A percentile compares a stretch with the other conserved stretches of the same genome.
Conservation (phyloP, 2,329 filamentous ascomycete genomes). For the Elsinoe arachidis region DNA sequence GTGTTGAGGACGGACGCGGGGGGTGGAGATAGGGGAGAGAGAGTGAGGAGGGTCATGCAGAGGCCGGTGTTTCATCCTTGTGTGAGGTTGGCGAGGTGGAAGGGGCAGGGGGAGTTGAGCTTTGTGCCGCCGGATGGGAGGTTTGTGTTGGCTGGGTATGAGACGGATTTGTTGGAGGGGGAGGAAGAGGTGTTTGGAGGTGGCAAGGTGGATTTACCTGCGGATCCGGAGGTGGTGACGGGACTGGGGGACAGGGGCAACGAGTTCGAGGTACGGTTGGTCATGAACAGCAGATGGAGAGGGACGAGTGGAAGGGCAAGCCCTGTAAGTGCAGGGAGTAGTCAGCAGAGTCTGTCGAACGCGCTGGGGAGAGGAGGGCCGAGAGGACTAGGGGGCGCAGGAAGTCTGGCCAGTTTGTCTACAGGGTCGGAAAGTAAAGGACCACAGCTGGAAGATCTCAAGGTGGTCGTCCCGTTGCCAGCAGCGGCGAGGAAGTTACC, state of each 20-base stretch:
- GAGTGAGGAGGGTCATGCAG: slow-evolving; percentile 53
- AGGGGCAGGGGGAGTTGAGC: slow-evolving; percentile 80
- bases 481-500: slow-evolving; percentile 61
- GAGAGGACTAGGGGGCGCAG: slow-evolving; percentile 10
- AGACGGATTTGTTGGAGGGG: slow-evolving; percentile 59
- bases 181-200: slow-evolving; percentile 10
- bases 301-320: slow-evolving; percentile 21
- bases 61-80: slow-evolving; percentile 94
- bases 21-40: slow-evolving; percentile 49
- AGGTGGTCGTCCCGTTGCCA: slow-evolving; percentile 71
- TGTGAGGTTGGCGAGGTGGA: slow-evolving; percentile 83
- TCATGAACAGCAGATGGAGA: slow-evolving; percentile 48
- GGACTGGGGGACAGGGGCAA: slow-evolving; percentile 64
- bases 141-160: slow-evolving; percentile 89
- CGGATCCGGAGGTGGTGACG: slow-evolving; percentile 72
- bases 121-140: slow-evolving; percentile 92
- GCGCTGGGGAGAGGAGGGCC: slow-evolving; percentile 1
- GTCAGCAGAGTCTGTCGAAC: slow-evolving; percentile 14
- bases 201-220: slow-evolving; percentile 60
- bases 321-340: not conserved
- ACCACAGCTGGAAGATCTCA: slow-evolving; percentile 60
- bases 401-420: slow-evolving; percentile 14
- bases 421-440: slow-evolving; percentile 22
- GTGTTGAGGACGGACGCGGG: slow-evolving; percentile 72
- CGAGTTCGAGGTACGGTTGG: slow-evolving; percentile 81